phyloP scores from a whole-genome alignment of 2,329 filamentous ascomycete species.

The Ascochyta viciae-villosae region DNA sequence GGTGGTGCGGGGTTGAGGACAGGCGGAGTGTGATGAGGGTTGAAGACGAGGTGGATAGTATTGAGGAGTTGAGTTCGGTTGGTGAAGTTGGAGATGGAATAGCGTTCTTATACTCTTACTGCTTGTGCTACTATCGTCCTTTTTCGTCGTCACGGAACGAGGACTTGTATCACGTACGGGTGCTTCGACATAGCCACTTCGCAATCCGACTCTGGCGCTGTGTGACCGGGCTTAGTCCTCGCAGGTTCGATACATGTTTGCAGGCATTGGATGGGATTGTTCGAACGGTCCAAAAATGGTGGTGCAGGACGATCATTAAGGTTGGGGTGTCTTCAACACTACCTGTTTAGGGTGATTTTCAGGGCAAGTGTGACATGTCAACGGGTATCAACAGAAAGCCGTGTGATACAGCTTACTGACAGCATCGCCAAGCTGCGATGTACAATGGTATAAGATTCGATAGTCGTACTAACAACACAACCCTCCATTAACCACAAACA shows the following conservation, averaged over 20 bases:
- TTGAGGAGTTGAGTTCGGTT: too few species aligned
- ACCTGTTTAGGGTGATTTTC: not conserved
- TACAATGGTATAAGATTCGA: not conserved
- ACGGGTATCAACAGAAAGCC: constrained; percentile 1
- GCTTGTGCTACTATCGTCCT: not conserved
- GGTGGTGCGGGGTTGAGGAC: too few species aligned
- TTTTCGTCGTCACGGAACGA: too few species aligned
- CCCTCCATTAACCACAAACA: too few species aligned
- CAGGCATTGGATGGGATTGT: not conserved
- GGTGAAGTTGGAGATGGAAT: not conserved
- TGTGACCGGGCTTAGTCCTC: not conserved
- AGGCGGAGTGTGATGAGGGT: too few species aligned
- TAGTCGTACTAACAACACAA: not conserved
- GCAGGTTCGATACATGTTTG: too few species aligned
- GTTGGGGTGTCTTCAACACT: not conserved
- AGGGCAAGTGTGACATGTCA: constrained; percentile 2
- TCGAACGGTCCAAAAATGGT: not conserved
- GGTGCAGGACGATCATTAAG: not conserved
- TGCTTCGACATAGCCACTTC: not conserved
- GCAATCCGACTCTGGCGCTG: not conserved
- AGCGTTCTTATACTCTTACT: not conserved
- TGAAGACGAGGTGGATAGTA: too few species aligned
- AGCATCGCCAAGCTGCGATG: not conserved
- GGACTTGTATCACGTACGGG: not conserved
- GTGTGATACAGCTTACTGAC: not conserved